These are phyloP conservation scores for Aphanomyces astaci DNA, from an alignment of 352 stramenopile species.

Conservation along the genomic window DNA sequence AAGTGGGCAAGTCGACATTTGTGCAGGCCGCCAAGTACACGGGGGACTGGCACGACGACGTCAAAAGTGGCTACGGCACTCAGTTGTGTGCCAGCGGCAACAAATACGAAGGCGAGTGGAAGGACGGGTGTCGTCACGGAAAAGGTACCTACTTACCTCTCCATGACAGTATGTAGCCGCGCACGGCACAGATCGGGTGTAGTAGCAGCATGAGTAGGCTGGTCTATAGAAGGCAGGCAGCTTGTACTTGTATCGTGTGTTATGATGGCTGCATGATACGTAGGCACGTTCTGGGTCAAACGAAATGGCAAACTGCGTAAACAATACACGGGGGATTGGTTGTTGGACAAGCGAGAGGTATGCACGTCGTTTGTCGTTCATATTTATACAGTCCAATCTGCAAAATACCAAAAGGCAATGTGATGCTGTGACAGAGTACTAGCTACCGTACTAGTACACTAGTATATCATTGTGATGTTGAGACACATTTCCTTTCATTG, in stretches of 20 bases:
- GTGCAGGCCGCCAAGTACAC: constrained; percentile 82
- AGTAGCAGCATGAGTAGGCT: too few relatives aligned
- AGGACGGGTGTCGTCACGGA: constrained; percentile 70
- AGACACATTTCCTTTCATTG: too few relatives aligned
- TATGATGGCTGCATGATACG: too few relatives aligned
- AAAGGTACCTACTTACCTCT: too few relatives aligned
- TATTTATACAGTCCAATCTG: constrained; percentile 3
- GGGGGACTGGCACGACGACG: constrained; percentile 88
- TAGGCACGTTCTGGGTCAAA: constrained; percentile 67
- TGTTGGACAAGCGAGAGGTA: constrained; percentile 48
- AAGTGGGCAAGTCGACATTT: constrained; percentile 34
- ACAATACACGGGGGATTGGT: constrained; percentile 79
- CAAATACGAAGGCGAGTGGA: constrained; percentile 86
- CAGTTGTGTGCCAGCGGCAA: constrained; percentile 86
- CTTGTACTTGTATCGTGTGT: too few relatives aligned
- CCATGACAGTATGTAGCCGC: too few relatives aligned
- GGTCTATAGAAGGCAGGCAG: too few relatives aligned
- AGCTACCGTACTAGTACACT: too few relatives aligned
- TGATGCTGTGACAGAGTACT: too few relatives aligned
- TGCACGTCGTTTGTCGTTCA: not conserved
- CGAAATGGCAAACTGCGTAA: constrained; percentile 66
- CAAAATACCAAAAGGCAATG: too few relatives aligned
- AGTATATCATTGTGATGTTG: too few relatives aligned
- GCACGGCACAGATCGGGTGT: too few relatives aligned
- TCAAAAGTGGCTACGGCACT: constrained; percentile 88